A percentile compares a stretch with the other conserved stretches of the same genome.
phyloP scores from a whole-genome alignment of 192 early-diverging fungal species.

The Coemansia furcata region DNA sequence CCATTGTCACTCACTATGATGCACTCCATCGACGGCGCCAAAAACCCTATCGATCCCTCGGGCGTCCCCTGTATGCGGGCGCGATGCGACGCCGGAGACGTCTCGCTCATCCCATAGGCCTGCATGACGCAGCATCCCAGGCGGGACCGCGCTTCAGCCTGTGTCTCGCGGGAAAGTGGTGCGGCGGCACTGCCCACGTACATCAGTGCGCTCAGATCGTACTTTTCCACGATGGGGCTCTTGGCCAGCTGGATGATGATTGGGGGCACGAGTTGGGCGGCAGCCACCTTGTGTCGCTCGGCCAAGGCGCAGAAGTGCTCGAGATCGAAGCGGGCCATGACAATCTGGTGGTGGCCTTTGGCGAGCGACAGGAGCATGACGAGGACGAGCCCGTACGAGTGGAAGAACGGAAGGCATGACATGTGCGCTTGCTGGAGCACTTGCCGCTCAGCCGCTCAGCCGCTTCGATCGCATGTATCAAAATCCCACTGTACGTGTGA shows the following conservation, averaged over 20 bases:
- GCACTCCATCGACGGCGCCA: conserved; percentile 72
- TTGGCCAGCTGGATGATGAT: conserved; percentile 70
- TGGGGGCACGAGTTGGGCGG: conserved; percentile 66
- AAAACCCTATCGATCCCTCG: conserved; percentile 65
- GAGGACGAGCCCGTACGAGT: conserved; percentile 67
- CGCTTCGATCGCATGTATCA: too few relatives aligned
- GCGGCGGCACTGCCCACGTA: conserved; percentile 74
- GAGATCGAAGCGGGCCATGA: conserved; percentile 77
- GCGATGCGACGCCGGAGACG: conserved; percentile 44
- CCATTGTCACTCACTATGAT: conserved; percentile 72
- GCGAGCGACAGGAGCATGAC: conserved; percentile 22
- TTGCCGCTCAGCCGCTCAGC: too few relatives aligned
- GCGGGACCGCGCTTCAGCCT: conserved; percentile 45
- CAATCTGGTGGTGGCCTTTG: conserved; percentile 59
- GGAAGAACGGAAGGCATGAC: conserved; percentile 66
- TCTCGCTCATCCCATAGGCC: conserved; percentile 72
- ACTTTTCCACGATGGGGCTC: conserved; percentile 70
- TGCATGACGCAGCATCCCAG: conserved; percentile 50
- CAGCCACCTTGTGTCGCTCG: conserved; percentile 66
- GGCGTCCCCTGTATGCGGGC: conserved; percentile 8
- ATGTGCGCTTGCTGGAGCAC: conserved; percentile 7
- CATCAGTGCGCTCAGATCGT: conserved; percentile 65
- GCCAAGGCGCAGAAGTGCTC: conserved; percentile 59
- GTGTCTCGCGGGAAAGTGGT: conserved; percentile 68
- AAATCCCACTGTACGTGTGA: too few relatives aligned